Evolutionary conservation across 169 alveolate species (phyloP).

Genomic region (Besnoitia besnoiti): DNA sequence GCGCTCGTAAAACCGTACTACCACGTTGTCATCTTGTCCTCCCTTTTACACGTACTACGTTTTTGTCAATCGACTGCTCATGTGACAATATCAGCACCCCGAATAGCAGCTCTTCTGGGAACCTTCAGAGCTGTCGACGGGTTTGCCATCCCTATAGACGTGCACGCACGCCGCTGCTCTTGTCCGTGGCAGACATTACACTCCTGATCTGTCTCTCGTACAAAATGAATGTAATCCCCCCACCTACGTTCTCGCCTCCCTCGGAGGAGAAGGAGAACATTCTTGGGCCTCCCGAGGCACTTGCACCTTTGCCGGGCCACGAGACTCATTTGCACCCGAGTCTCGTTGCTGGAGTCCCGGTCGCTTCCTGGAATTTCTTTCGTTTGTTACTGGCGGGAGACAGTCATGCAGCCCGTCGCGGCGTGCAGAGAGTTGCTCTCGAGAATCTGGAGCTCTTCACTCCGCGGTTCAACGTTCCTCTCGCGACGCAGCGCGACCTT

Average conservation of each 20-base stretch:
- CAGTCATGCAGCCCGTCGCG: background rate
- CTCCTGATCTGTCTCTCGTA: background rate
- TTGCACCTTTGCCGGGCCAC: background rate
- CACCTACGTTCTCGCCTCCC: background rate
- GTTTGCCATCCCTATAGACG: too few species aligned
- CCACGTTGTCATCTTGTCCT: too few species aligned
- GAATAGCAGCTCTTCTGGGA: too few species aligned
- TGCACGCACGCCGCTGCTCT: too few species aligned
- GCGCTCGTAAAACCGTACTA: too few species aligned
- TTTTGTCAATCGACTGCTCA: too few species aligned
- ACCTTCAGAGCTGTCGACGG: too few species aligned
- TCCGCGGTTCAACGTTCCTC: constrained; percentile 29
- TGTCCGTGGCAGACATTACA: too few species aligned
- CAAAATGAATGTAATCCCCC: background rate
- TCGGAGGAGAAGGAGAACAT: constrained; percentile 18
- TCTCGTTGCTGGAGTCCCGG: constrained; percentile 29
- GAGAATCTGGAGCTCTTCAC: constrained; percentile 32
- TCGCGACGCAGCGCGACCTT: background rate
- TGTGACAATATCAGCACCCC: too few species aligned
- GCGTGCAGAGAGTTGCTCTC: background rate
- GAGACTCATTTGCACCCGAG: background rate
- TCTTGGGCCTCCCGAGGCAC: background rate
- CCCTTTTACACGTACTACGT: too few species aligned
- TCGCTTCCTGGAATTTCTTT: background rate
- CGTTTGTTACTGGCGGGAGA: background rate